Base-by-base conservation (phyloP, 345 rosid species). In the Bruguiera parviflora region DNA sequence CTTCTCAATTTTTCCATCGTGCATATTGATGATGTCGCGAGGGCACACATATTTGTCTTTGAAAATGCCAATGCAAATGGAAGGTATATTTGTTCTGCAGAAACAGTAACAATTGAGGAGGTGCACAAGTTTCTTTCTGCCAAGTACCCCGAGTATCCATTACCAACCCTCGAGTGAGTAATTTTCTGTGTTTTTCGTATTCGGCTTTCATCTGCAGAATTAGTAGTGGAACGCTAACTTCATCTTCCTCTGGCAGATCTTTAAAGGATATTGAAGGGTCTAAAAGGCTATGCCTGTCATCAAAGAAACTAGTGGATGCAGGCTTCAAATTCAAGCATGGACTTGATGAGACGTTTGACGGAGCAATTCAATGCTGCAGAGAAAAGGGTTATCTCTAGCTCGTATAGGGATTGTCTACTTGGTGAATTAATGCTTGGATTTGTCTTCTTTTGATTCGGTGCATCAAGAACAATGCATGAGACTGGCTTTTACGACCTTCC, bases 31-130 rank as follows among this genome's bases (percentile, higher is more conserved):
- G 92, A 87, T 9, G 76, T 81, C 55, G 82, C 82, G 4, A 84
- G 83, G 1, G 85, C 90, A 11, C 83, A 83, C 68, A 81, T 85
- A 20, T 87, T 70, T 67, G 75, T 89, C 32, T 53, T 87, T n/a
- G 90, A 85, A 59, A 59, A 64, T 67, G 85, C 84, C 16, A 31
- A 65, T 7, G 75, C 90, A 2, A 80, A 80, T 61, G 90, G 92
- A 7, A 84, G 92, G 72, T 87, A 77, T 61, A 84, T 81, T 24
- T 87, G 86, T 55, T 82, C 86, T 47, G 84, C 86, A 28, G 65
- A 62, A 55, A 65, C 20, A 8, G 61, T 83, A 61, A 78, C 84
- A 35, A 67, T 80, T 47, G 74, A 80, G 52, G 79, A 81, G 66
- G 68, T 82, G 76, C 65, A 74, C 18, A 67, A 74, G 16, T 75